phyloP scores from a whole-genome alignment of 345 rosid species.

The Acer yangbiense region DNA sequence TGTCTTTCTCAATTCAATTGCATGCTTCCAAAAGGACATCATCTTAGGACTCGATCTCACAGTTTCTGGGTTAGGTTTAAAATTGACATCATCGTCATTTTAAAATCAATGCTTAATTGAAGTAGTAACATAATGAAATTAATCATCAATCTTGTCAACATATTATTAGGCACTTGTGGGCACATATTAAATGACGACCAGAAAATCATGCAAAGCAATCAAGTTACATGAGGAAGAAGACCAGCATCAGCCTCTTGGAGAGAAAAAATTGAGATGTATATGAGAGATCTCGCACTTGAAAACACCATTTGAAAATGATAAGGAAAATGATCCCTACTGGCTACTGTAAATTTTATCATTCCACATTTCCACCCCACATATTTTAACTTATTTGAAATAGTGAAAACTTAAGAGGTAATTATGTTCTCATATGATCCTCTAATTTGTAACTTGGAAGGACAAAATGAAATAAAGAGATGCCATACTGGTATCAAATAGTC shows the following conservation, averaged over 20 bases:
- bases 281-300: neutral
- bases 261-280: constrained; percentile 7
- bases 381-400: neutral
- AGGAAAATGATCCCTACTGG: neutral
- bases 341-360: neutral
- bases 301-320: neutral
- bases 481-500: neutral
- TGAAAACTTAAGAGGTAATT: neutral
- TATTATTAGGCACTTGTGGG: neutral
- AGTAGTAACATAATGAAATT: neutral
- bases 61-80: constrained; percentile 23
- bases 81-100: constrained; percentile 3
- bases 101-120: constrained; percentile 7
- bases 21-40: constrained; percentile 73
- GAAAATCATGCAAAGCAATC: neutral
- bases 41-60: constrained; percentile 75
- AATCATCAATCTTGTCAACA: neutral
- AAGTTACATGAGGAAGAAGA: neutral
- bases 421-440: constrained; percentile 1
- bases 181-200: neutral
- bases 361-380: neutral
- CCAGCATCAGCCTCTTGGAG: neutral
- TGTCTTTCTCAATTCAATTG: constrained; percentile 71
- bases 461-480: neutral
- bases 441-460: neutral